These are phyloP conservation scores for Fusarium tuaranense DNA, from an alignment of 2,329 filamentous ascomycete genomes.

Conservation along the genomic window DNA sequence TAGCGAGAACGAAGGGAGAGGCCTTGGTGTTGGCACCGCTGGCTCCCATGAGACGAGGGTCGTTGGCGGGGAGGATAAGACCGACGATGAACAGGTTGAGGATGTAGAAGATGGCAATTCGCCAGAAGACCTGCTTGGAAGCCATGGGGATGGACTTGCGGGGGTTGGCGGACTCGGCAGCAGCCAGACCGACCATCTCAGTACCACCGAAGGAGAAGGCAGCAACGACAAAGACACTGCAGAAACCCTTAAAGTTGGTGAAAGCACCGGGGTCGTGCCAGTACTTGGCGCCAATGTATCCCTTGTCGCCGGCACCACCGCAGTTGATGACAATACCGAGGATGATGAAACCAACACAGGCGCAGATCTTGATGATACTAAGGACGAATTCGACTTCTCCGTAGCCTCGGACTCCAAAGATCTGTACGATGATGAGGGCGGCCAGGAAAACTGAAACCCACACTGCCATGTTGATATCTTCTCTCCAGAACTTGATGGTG, in stretches of 20 bases:
- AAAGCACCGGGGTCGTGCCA: conserved; percentile 87
- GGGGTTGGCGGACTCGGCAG: conserved; percentile 81
- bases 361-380: conserved; percentile 85
- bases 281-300: conserved; percentile 83
- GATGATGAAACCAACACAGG: conserved; percentile 71
- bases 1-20: conserved; percentile 94
- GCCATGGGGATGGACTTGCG: conserved; percentile 85
- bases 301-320: conserved; percentile 77
- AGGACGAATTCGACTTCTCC: conserved; percentile 92
- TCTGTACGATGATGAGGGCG: conserved; percentile 82
- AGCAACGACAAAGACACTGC: conserved; percentile 80
- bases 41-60: conserved; percentile 70
- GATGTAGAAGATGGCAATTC: conserved; percentile 91
- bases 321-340: conserved; percentile 88
- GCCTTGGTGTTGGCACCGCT: conserved; percentile 74
- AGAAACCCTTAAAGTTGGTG: conserved; percentile 84
- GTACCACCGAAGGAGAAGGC: conserved; percentile 81
- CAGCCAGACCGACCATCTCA: conserved; percentile 80
- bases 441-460: conserved; percentile 87
- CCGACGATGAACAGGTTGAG: conserved; percentile 85
- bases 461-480: conserved; percentile 72
- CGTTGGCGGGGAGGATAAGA: conserved; percentile 80
- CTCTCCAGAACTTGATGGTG: conserved; percentile 84
- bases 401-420: conserved; percentile 89
- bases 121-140: conserved; percentile 95